phyloP scores from a whole-genome alignment of 345 rosid species.

The Populus deltoides region DNA sequence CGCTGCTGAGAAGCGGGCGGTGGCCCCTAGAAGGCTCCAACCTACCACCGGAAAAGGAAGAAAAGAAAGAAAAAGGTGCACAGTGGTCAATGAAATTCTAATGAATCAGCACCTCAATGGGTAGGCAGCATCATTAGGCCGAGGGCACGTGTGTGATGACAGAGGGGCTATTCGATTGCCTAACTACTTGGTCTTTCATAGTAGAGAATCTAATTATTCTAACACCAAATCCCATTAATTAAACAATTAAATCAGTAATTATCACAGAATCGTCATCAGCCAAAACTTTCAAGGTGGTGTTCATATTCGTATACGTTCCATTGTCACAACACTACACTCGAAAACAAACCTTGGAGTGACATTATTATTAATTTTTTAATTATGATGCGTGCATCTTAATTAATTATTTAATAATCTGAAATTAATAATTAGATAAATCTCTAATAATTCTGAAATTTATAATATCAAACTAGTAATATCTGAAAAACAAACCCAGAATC shows the following conservation, averaged over 20 bases:
- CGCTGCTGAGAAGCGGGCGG: background rate
- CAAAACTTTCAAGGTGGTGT: background rate
- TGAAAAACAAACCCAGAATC: fast-evolving
- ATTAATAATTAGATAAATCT: too few relatives aligned
- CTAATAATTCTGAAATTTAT: too few relatives aligned
- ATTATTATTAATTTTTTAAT: too few relatives aligned
- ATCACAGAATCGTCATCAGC: slow-evolving; percentile 1
- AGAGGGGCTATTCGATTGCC: slow-evolving; percentile 23
- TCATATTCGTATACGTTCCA: background rate
- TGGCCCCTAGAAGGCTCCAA: background rate
- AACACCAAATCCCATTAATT: slow-evolving; percentile 5
- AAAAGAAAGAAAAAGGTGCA: background rate
- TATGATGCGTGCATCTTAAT: fast-evolving
- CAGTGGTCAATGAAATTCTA: slow-evolving; percentile 3
- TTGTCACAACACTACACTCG: background rate
- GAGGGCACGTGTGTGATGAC: slow-evolving; percentile 60
- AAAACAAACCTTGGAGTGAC: background rate
- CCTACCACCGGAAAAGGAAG: background rate
- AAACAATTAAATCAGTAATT: background rate
- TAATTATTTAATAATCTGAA: too few relatives aligned
- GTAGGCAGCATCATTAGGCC: slow-evolving; percentile 28
- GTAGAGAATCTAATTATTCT: slow-evolving; percentile 7
- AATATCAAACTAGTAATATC: fast-evolving
- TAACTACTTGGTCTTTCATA: background rate
- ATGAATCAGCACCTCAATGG: slow-evolving; percentile 21